These are phyloP conservation scores for Leucocoprinus leucothites DNA, from an alignment of 768 basidiomycete genomes.

Conservation along the genomic window DNA sequence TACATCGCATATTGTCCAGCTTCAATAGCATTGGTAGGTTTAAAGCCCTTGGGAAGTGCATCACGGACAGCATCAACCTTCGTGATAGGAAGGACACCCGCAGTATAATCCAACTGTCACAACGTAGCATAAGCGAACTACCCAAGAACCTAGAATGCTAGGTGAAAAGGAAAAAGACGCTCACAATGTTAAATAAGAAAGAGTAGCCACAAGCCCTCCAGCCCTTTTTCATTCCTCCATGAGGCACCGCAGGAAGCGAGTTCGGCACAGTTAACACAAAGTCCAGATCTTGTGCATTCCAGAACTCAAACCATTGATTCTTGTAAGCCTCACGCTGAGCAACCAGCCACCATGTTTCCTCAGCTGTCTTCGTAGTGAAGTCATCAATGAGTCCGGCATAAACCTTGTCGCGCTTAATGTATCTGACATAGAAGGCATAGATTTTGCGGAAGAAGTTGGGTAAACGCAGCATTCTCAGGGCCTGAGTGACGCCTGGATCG, in stretches of 20 bases:
- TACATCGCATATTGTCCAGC: slow-evolving; percentile 48
- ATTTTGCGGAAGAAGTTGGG: slow-evolving; percentile 44
- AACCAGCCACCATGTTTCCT: slow-evolving; percentile 46
- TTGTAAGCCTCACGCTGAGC: slow-evolving; percentile 44
- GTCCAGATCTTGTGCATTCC: slow-evolving; percentile 43
- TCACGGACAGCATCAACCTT: slow-evolving; percentile 46
- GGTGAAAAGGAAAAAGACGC: slow-evolving; percentile 14
- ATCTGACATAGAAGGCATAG: slow-evolving; percentile 49
- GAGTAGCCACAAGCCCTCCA: slow-evolving; percentile 57
- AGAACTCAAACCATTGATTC: slow-evolving; percentile 39
- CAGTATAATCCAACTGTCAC: slow-evolving; percentile 34
- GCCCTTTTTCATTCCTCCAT: slow-evolving; percentile 48
- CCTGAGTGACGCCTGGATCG: slow-evolving; percentile 42
- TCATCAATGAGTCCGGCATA: slow-evolving; percentile 53
- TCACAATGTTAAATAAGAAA: slow-evolving; percentile 58
- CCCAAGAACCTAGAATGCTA: not conserved
- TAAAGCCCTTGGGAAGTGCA: slow-evolving; percentile 29
- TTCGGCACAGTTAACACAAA: slow-evolving; percentile 60
- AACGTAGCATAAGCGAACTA: not conserved
- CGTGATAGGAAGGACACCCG: slow-evolving; percentile 59
- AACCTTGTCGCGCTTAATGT: slow-evolving; percentile 47
- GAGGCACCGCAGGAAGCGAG: slow-evolving; percentile 51
- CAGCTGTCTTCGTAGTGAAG: slow-evolving; percentile 39
- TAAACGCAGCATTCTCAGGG: slow-evolving; percentile 37
- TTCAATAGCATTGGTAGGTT: slow-evolving; percentile 40